Conservation (phyloP, 164 flowering plant genomes). For the Umbilicus rupestris region DNA sequence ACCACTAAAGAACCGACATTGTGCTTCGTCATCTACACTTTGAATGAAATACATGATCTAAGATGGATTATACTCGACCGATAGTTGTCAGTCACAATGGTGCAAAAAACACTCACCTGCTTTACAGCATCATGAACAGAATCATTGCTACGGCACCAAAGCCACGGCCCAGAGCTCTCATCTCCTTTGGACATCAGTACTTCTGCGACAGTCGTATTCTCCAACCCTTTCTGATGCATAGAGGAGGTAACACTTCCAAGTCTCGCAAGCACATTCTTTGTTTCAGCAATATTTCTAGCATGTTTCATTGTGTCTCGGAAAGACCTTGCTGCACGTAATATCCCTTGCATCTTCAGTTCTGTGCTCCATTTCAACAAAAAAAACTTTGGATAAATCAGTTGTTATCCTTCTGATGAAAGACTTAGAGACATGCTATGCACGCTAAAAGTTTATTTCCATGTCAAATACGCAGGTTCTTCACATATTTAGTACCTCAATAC, state of each 20-base stretch:
- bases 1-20: slow-evolving; percentile 80
- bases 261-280: slow-evolving; percentile 14
- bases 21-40: slow-evolving; percentile 63
- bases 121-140: slow-evolving; percentile 65
- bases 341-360: slow-evolving; percentile 33
- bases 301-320: slow-evolving; percentile 18
- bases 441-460: no score
- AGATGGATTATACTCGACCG: background rate
- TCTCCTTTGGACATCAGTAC: slow-evolving; percentile 54
- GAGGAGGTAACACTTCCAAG: slow-evolving; percentile 28
- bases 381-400: background rate
- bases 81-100: background rate
- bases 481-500: no score
- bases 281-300: slow-evolving; percentile 4
- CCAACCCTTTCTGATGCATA: slow-evolving; percentile 42
- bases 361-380: background rate
- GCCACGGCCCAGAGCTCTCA: slow-evolving; percentile 41
- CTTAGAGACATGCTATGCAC: no score
- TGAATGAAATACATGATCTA: background rate
- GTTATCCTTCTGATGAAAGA: no score
- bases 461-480: no score
- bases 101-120: slow-evolving; percentile 27
- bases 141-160: slow-evolving; percentile 54
- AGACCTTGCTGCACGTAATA: slow-evolving; percentile 23
- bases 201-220: slow-evolving; percentile 65